Evolutionary conservation across 495 filamentous ascomycete genomes (phyloP).

Genomic region (Bombardia bombarda): DNA sequence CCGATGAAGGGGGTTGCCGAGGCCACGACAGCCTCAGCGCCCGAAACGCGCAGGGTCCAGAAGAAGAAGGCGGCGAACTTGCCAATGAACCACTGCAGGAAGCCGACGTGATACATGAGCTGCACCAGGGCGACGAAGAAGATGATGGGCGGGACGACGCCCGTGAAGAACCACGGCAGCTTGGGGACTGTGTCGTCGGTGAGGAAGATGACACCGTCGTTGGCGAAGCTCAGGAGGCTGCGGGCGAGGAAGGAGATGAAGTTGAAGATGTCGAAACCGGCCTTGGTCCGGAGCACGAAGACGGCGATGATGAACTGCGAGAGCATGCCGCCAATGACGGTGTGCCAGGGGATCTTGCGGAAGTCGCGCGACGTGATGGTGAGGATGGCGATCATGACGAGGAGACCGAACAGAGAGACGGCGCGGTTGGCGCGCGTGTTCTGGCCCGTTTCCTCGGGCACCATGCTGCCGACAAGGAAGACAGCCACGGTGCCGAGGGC

Average conservation of each 20-base stretch:
- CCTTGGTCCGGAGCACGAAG: conserved; percentile 73
- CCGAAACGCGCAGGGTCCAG: conserved; percentile 83
- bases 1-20: conserved; percentile 93
- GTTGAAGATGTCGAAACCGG: conserved; percentile 77
- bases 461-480: conserved; percentile 70
- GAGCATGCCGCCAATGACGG: conserved; percentile 80
- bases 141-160: conserved; percentile 74
- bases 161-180: conserved; percentile 58
- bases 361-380: conserved; percentile 65
- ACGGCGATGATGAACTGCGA: conserved; percentile 80
- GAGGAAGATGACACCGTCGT: conserved; percentile 63
- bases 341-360: conserved; percentile 70
- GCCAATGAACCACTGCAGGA: conserved; percentile 78
- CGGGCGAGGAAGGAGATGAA: conserved; percentile 69
- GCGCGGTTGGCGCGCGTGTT: conserved; percentile 76
- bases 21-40: conserved; percentile 84
- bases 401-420: conserved; percentile 70
- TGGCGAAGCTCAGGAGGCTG: conserved; percentile 62
- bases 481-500: conserved; percentile 55
- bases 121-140: conserved; percentile 89
- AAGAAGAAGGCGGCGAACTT: conserved; percentile 90
- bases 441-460: conserved; percentile 55
- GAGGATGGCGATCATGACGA: conserved; percentile 60
- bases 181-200: conserved; percentile 40
- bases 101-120: conserved; percentile 65